Conservation (phyloP, 2,329 filamentous ascomycete species). For the Fusarium udum region DNA sequence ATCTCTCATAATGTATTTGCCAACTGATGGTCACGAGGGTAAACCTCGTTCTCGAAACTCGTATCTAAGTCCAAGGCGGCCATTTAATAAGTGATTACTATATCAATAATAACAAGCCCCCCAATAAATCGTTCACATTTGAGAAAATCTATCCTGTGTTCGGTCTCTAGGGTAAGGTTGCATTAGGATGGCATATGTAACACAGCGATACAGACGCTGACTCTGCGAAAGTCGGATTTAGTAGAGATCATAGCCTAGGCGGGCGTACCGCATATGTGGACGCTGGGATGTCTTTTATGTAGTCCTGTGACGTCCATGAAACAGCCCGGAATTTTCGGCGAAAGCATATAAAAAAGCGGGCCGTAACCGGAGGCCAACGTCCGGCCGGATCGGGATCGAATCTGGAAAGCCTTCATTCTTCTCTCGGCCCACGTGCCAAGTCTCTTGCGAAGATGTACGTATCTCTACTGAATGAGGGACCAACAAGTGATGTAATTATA, state of each 20-base stretch:
- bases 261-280: too few species aligned
- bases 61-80: not conserved
- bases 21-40: not conserved
- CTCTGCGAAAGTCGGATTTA: not conserved
- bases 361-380: constrained; percentile 1
- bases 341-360: not conserved
- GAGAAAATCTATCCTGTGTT: not conserved
- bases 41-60: not conserved
- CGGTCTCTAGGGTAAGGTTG: not conserved
- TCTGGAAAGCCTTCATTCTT: not conserved
- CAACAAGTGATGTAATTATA: constrained; percentile 30
- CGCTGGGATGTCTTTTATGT: not conserved
- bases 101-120: not conserved
- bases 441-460: constrained; percentile 1
- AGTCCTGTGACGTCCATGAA: not conserved
- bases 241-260: not conserved
- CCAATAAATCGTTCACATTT: not conserved
- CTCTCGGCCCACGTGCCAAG: constrained; percentile 11
- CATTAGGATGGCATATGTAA: too few species aligned
- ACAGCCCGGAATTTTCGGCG: constrained; percentile 2
- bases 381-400: constrained; percentile 27
- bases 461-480: not conserved
- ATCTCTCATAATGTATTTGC: not conserved
- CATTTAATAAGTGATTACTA: not conserved
- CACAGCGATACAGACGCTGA: not conserved